Evolutionary conservation across 2,329 filamentous ascomycete genomes (phyloP), one percentile per base, ranked within the genome.

Genomic region (Aureobasidium sp.): DNA sequence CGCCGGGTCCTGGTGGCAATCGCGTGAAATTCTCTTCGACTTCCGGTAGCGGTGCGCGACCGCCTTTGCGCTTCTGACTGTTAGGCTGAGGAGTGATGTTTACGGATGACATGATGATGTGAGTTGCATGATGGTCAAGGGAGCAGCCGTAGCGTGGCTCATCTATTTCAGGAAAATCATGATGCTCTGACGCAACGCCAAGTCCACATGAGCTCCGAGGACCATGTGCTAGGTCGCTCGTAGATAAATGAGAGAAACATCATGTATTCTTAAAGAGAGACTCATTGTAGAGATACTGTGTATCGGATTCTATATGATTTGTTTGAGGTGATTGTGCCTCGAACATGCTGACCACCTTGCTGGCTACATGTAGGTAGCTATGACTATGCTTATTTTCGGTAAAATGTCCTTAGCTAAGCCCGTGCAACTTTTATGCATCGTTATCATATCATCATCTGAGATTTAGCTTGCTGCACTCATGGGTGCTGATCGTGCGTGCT

Each of bases 101-200:
- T 36, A 27, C 29, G n/a, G 36, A 11, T 41, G 57, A 59, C 57
- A 59, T 59, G 44, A 27, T 50, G 54, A n/a, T 58, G 42, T 58
- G 53, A 41, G 41, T 45, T 57, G 54, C 44, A 39, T 59, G 42
- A 59, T 45, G 54, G 41, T 25, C 21, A 47, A 55, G 36, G 52
- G 52, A 55, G 39, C 39, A 27, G 50, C 50, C 37, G 27, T 41
- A 44, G 39, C 16, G 53, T 39, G 39, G 44, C 32, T 59, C 44
- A 59, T 48, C 55, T 48, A 59, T 41, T 59, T 47, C 48, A 47
- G 45, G 58, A 52, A 60, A 47, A 60, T 50, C 58, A 50, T 54
- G 39, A 61, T 53, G 47, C 34, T 61, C 36, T 58, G 54, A 58
- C 54, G 54, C 41, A 48, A 58, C 32, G 54, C 54, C 54, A 58